A percentile compares a stretch with the other conserved stretches of the same genome.
These are phyloP conservation scores for Lachancea meyersii DNA, from an alignment of 805 yeast genomes.

Conservation along the genomic window DNA sequence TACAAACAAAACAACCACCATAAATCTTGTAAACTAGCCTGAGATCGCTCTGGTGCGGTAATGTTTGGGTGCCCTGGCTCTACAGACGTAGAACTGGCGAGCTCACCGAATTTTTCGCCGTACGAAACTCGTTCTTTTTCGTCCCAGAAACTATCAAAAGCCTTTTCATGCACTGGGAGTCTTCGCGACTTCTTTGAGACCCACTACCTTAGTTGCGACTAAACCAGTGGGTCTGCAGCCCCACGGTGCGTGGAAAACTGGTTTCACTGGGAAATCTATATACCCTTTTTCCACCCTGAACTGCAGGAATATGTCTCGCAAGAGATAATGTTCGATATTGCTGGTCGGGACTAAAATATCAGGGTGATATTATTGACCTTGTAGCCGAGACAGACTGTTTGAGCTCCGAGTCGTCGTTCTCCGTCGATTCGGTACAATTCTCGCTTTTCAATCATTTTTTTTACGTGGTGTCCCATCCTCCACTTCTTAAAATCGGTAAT, in stretches of 20 bases:
- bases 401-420: too few species aligned
- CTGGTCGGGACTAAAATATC: slow-evolving; percentile 32
- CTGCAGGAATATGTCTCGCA: slow-evolving; percentile 16
- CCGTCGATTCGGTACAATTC: too few species aligned
- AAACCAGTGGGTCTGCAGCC: slow-evolving; percentile 26
- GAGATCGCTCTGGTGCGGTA: not conserved
- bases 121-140: not conserved
- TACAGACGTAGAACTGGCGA: slow-evolving; percentile 6
- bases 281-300: slow-evolving; percentile 35
- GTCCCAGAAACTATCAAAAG: slow-evolving; percentile 26
- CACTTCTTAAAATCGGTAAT: slow-evolving; percentile 4
- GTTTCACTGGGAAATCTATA: slow-evolving; percentile 29
- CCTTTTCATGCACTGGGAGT: slow-evolving; percentile 23
- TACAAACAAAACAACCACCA: not conserved
- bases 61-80: not conserved
- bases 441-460: too few species aligned
- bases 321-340: slow-evolving; percentile 12
- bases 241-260: slow-evolving; percentile 31
- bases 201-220: slow-evolving; percentile 32
- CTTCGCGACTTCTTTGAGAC: slow-evolving; percentile 17
- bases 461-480: too few species aligned
- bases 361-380: slow-evolving; percentile 21
- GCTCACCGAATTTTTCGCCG: not conserved
- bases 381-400: too few species aligned
- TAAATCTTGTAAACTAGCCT: not conserved